These are phyloP conservation scores for Pythium phragmiticola DNA, from an alignment of 352 stramenopile genomes.

Conservation along the genomic window DNA sequence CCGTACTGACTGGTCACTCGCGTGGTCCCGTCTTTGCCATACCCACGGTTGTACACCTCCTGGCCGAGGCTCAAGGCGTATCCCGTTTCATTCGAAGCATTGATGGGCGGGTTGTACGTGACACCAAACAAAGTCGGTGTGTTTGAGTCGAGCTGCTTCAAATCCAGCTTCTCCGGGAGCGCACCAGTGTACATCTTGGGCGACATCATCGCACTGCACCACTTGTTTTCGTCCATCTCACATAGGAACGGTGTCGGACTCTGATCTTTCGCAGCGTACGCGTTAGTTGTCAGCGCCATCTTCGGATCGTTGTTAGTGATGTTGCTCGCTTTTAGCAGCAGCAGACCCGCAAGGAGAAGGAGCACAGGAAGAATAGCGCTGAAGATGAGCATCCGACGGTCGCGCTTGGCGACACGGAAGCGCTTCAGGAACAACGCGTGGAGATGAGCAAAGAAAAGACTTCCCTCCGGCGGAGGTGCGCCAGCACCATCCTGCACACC, in stretches of 20 bases:
- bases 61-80: slow-evolving; percentile 47
- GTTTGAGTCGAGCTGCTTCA: slow-evolving; percentile 31
- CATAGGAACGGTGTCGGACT: slow-evolving; percentile 51
- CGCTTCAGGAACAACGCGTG: slow-evolving; percentile 83
- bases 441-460: slow-evolving; percentile 81
- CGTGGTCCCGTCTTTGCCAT: not conserved
- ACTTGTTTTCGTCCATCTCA: slow-evolving; percentile 31
- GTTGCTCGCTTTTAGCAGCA: slow-evolving; percentile 36
- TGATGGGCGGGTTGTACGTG: slow-evolving; percentile 47
- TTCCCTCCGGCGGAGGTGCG: slow-evolving; percentile 23
- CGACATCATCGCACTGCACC: slow-evolving; percentile 41
- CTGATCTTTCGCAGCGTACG: slow-evolving; percentile 23
- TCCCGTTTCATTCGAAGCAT: slow-evolving; percentile 44
- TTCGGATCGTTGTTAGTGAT: slow-evolving; percentile 36
- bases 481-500: slow-evolving; percentile 17
- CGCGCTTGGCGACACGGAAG: slow-evolving; percentile 81
- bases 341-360: slow-evolving; percentile 72
- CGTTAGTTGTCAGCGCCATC: slow-evolving; percentile 39
- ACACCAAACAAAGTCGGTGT: slow-evolving; percentile 57
- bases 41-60: slow-evolving; percentile 47
- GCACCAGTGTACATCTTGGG: slow-evolving; percentile 39
- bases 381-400: slow-evolving; percentile 83
- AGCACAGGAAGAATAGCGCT: slow-evolving; percentile 63
- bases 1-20: slow-evolving; percentile 28
- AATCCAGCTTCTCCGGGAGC: slow-evolving; percentile 19